Conservation (phyloP, 345 rosid species). For the Moringa oleifera region DNA sequence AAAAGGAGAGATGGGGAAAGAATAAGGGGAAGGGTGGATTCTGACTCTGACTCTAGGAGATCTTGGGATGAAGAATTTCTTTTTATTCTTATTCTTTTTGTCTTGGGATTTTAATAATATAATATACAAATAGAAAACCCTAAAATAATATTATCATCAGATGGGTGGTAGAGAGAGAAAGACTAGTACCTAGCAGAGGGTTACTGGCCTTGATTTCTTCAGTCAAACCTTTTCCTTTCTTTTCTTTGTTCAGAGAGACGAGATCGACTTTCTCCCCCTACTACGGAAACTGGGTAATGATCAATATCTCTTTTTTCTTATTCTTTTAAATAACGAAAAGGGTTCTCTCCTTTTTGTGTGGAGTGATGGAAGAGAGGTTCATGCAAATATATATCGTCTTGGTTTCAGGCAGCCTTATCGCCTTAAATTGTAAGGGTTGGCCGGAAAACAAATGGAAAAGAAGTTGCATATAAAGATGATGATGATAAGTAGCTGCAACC, state of each 20-base stretch:
- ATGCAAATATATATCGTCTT: conserved; percentile 38
- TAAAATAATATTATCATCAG: too few species aligned
- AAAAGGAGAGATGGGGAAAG: conserved; percentile 26
- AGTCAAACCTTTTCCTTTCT: conserved; percentile 39
- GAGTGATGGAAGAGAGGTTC: conserved; percentile 17
- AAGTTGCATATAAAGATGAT: conserved; percentile 58
- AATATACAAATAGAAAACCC: conserved; percentile 2
- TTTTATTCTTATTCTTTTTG: conserved; percentile 50
- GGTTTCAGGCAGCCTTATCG: conserved; percentile 14
- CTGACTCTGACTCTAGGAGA: conserved; percentile 47
- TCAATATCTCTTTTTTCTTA: too few species aligned
- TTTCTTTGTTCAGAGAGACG: conserved; percentile 2
- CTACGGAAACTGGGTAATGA: conserved; percentile 3
- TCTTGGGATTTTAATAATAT: conserved; percentile 39
- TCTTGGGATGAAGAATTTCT: conserved; percentile 54
- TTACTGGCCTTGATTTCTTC: conserved; percentile 28
- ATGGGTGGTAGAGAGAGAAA: background rate
- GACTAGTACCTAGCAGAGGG: too few species aligned
- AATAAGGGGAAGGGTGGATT: conserved; percentile 23
- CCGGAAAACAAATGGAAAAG: conserved; percentile 37
- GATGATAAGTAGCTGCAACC: conserved; percentile 37
- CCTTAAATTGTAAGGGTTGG: too few species aligned
- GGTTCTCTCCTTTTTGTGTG: conserved; percentile 1
- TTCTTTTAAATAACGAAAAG: background rate
- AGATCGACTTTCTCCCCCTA: background rate